Base-by-base conservation (phyloP, 768 basidiomycete species). In the Kwoniella sp. region DNA sequence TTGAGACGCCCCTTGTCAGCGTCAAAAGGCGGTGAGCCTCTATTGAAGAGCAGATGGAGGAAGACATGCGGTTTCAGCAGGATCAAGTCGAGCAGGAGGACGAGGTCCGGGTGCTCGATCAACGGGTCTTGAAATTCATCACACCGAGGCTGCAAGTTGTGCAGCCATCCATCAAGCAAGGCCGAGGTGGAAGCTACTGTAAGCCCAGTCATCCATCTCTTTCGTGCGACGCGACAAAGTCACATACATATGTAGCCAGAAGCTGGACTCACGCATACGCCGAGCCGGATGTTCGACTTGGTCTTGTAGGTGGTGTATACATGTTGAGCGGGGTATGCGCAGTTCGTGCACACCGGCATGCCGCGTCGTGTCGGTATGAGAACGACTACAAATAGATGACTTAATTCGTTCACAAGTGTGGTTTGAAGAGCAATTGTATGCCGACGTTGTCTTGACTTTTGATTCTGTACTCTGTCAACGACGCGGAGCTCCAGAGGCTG, bases 261-360 rank as follows among this genome's bases (percentile, higher is more conserved):
- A 26, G 26, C n/a, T n/a, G n/a, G 9, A 58, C 81, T 71, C 58
- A 81, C 80, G 58, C 81, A 82, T 20, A 76, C 72, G 11, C 61
- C 70, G 4, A 82, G 71, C 0, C 81, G 72, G 75, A 81, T 76
- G 59, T 82, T 82, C 29, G 76, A 73, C 47, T 73, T 75, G 4
- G 79, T 77, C 25, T 72, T 74, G 73, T 82, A 82, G 5, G 73
- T 75, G 17, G 81, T 82, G 58, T 80, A 80, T 0, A 82, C 65
- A 53, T 76, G 61, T 26, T 70, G 34, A 11, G 74, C 72, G 25
- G 74, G 78, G 23, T 66, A 60, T 4, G 75, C 70, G 58, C 81
- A 82, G 45, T 72, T 65, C 20, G 75, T 76, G 61, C 81, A 82
- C 25, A 82, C 59, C 48, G 79, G 78, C 79, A 81, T 81, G 23